Percentiles rank a stretch among this genome's conserved stretches.
These are phyloP conservation scores for Lipomyces yarrowii DNA, from an alignment of 1,139 yeast species.

Conservation along the genomic window DNA sequence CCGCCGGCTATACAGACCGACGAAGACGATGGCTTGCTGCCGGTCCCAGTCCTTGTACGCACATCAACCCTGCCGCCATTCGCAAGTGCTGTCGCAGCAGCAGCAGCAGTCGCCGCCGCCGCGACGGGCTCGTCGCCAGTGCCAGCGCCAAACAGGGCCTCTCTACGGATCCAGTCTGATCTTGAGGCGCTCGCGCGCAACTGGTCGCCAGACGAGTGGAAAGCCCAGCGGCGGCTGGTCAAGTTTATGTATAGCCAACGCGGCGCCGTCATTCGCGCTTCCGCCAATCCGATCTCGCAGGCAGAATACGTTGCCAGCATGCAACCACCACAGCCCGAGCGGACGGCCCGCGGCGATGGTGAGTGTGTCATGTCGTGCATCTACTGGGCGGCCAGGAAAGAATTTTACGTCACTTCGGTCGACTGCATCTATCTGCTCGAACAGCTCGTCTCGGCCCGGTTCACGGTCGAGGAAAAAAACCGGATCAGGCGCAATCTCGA, in stretches of 20 bases:
- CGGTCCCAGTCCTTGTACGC: constrained; percentile 14
- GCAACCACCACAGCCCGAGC: constrained; percentile 9
- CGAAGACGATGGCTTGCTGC: neutral
- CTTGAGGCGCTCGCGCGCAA: constrained; percentile 41
- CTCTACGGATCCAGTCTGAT: constrained; percentile 41
- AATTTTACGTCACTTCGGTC: constrained; percentile 64
- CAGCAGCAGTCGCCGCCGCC: too few species aligned
- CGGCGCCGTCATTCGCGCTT: constrained; percentile 42
- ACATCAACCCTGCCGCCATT: constrained; percentile 17
- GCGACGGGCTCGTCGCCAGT: neutral
- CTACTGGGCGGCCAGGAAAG: constrained; percentile 57
- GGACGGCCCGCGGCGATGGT: constrained; percentile 20
- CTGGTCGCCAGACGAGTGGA: constrained; percentile 43
- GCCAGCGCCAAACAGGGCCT: constrained; percentile 19
- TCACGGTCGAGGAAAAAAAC: constrained; percentile 70
- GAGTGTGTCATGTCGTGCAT: constrained; percentile 57
- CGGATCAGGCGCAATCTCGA: constrained; percentile 69
- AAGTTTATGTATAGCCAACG: constrained; percentile 43
- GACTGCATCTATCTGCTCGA: constrained; percentile 64
- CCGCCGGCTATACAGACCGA: neutral
- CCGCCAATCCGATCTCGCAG: constrained; percentile 42
- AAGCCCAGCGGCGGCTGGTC: constrained; percentile 42
- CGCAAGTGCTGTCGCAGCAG: neutral
- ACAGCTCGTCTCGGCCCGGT: constrained; percentile 57
- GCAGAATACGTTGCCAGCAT: constrained; percentile 40